Conservation (phyloP, 306 rosid genomes). For the Quercus suber region DNA sequence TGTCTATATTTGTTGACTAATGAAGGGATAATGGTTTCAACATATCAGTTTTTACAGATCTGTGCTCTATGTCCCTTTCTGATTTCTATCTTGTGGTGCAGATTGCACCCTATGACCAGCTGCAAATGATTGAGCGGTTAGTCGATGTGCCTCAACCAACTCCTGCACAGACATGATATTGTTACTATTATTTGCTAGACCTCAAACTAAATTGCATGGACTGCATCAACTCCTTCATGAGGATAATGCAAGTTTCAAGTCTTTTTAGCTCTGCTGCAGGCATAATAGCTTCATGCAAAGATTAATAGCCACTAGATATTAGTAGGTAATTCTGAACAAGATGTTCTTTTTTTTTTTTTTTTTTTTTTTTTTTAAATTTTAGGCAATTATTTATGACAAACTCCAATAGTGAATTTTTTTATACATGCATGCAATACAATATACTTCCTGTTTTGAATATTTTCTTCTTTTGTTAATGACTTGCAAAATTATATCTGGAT, state of each 20-base stretch:
- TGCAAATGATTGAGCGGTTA: slow-evolving; percentile 84
- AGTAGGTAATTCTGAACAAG: slow-evolving; percentile 2
- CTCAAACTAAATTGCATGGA: slow-evolving; percentile 2
- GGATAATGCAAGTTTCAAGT: background rate
- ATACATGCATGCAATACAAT: background rate
- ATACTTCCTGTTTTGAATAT: background rate
- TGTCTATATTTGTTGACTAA: background rate
- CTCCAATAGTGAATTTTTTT: background rate
- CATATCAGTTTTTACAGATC: background rate
- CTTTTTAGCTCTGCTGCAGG: background rate
- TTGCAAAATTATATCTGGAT: background rate
- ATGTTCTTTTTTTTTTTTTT: background rate
- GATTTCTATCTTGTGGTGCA: slow-evolving; percentile 35
- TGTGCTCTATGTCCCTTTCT: background rate
- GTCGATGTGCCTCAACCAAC: slow-evolving; percentile 49
- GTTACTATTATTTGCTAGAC: slow-evolving; percentile 8
- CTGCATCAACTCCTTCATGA: slow-evolving; percentile 20
- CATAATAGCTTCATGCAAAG: slow-evolving; percentile 13
- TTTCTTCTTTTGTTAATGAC: background rate
- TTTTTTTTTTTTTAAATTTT: background rate
- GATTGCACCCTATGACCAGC: slow-evolving; percentile 95
- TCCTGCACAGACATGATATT: slow-evolving; percentile 45
- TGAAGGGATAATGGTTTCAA: background rate
- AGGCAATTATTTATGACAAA: background rate
- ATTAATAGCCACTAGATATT: slow-evolving; percentile 7